These are phyloP conservation scores for Rosa lucieae DNA, from an alignment of 306 rosid genomes.

Conservation along the genomic window DNA sequence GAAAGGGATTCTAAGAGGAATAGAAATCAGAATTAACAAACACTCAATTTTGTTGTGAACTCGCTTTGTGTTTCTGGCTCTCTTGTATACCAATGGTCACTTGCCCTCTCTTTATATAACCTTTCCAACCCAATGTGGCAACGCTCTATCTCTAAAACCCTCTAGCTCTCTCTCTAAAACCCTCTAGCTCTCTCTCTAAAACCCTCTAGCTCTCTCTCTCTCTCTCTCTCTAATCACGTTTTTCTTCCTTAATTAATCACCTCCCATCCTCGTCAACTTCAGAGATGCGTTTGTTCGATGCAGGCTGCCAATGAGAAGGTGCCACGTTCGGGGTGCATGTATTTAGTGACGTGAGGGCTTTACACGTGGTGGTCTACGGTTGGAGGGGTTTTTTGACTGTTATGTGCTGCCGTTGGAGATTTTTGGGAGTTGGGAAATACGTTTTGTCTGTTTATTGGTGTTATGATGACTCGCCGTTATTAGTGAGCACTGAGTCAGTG, in stretches of 20 bases:
- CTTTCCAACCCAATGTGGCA: background rate
- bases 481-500: background rate
- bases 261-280: conserved; percentile 38
- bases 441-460: conserved; percentile 11
- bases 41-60: background rate
- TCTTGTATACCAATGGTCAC: conserved; percentile 1
- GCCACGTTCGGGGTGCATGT: conserved; percentile 5
- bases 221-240: conserved; percentile 20
- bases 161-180: background rate
- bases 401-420: background rate
- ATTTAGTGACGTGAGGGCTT: background rate
- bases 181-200: background rate
- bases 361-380: conserved; percentile 19
- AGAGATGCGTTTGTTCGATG: conserved; percentile 25
- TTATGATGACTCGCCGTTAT: background rate
- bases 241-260: conserved; percentile 14
- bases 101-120: conserved; percentile 36
- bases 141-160: background rate
- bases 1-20: conserved; percentile 20
- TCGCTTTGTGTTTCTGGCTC: conserved; percentile 24
- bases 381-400: conserved; percentile 14
- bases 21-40: background rate
- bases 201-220: background rate
- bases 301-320: background rate
- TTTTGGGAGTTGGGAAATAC: background rate